Evolutionary conservation across 306 rosid species (phyloP).

Genomic region (Oxytropis ochrocephala): DNA sequence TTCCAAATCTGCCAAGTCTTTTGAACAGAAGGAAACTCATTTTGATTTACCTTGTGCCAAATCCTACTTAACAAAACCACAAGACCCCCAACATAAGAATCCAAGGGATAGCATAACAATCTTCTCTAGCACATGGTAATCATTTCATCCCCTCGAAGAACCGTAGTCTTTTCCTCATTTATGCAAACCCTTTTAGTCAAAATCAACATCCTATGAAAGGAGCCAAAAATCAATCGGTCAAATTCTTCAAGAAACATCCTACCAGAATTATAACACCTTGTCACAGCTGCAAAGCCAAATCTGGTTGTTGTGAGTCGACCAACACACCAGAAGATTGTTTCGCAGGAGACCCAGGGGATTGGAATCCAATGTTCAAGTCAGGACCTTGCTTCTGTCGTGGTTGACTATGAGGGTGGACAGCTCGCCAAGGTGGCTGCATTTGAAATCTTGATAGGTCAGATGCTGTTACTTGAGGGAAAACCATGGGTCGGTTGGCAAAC

Average conservation of each 20-base stretch:
- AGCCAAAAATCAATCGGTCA: slow-evolving; percentile 18
- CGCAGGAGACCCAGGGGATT: slow-evolving; percentile 85
- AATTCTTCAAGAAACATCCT: slow-evolving; percentile 14
- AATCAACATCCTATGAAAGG: slow-evolving; percentile 23
- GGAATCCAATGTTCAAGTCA: slow-evolving; percentile 93
- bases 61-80: slow-evolving; percentile 22
- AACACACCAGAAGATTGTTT: slow-evolving; percentile 77
- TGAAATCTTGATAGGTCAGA: slow-evolving; percentile 80
- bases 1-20: slow-evolving; percentile 14
- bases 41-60: slow-evolving; percentile 10
- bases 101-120: slow-evolving; percentile 13
- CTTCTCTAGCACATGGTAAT: slow-evolving; percentile 21
- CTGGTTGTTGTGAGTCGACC: slow-evolving; percentile 98
- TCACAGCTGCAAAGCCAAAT: slow-evolving; percentile 94
- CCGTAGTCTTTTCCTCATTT: slow-evolving; percentile 23
- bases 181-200: slow-evolving; percentile 19
- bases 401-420: slow-evolving; percentile 52
- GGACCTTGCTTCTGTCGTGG: slow-evolving; percentile 83
- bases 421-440: slow-evolving; percentile 67
- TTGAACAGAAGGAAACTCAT: slow-evolving; percentile 26
- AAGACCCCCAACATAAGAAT: slow-evolving; percentile 18
- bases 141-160: slow-evolving; percentile 19
- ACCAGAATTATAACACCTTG: slow-evolving; percentile 39
- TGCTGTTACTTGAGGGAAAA: slow-evolving; percentile 63
- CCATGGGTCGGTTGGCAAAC: slow-evolving; percentile 54